phyloP scores from a whole-genome alignment of 768 basidiomycete genomes.

The Mycena kentingensis region DNA sequence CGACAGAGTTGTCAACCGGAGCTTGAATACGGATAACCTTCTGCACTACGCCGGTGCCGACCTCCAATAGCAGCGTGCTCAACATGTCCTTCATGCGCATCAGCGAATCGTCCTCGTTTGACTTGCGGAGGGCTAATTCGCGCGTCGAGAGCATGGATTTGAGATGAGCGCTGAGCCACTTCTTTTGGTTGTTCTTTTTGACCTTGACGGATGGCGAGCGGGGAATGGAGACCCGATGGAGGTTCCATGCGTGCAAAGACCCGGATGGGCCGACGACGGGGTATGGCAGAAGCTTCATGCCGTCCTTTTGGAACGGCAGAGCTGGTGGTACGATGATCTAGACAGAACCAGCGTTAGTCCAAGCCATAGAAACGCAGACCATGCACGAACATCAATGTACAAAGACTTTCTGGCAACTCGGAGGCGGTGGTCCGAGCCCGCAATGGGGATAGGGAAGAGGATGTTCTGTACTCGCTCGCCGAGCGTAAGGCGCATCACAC shows the following conservation, averaged over 20 bases:
- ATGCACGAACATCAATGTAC: slow-evolving; percentile 35
- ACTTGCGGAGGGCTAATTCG: slow-evolving; percentile 32
- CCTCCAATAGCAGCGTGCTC: slow-evolving; percentile 28
- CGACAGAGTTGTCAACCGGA: slow-evolving; percentile 28
- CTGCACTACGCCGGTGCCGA: slow-evolving; percentile 28
- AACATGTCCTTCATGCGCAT: slow-evolving; percentile 36
- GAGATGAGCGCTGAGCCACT: slow-evolving; percentile 35
- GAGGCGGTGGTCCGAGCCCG: slow-evolving; percentile 4
- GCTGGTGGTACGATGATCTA: slow-evolving; percentile 20
- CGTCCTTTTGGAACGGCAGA: slow-evolving; percentile 28
- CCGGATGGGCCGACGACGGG: slow-evolving; percentile 19
- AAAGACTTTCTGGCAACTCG: slow-evolving; percentile 8
- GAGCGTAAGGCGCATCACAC: slow-evolving; percentile 15
- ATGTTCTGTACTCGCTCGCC: slow-evolving; percentile 25
- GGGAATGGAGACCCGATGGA: slow-evolving; percentile 37
- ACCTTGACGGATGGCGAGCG: slow-evolving; percentile 31
- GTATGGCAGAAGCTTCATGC: slow-evolving; percentile 27
- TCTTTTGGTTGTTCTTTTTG: neutral
- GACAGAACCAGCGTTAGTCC: neutral
- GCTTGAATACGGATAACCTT: neutral
- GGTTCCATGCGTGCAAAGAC: slow-evolving; percentile 28
- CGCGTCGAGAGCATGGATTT: slow-evolving; percentile 23
- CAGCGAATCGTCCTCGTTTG: slow-evolving; percentile 38
- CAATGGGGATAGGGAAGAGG: slow-evolving; percentile 7
- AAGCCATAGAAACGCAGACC: slow-evolving; percentile 21